Evolutionary conservation across 169 alveolate species (phyloP).

Genomic region (Fabrea salina): DNA sequence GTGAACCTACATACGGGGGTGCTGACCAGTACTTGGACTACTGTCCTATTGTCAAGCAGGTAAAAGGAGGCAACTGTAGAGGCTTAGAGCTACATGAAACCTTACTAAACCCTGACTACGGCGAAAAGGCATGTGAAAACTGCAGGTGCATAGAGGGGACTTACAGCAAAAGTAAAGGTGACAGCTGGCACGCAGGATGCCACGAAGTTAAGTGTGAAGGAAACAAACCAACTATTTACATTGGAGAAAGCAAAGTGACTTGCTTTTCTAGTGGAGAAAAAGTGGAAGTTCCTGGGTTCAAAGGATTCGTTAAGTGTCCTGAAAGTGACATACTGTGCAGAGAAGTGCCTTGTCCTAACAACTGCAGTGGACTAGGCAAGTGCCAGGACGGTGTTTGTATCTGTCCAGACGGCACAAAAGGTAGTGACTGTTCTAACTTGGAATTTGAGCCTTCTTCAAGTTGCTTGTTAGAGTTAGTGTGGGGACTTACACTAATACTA

Average conservation of each 20-base stretch:
- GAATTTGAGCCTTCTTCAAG: no score
- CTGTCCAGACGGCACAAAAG: background rate
- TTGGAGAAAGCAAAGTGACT: background rate
- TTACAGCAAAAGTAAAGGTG: background rate
- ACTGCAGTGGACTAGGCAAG: constrained; percentile 25
- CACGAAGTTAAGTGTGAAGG: constrained; percentile 2
- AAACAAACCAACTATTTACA: background rate
- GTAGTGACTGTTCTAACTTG: constrained; percentile 22
- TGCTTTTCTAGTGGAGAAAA: background rate
- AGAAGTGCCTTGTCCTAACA: background rate
- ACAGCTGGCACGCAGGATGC: constrained; percentile 1
- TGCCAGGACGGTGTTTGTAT: constrained; percentile 23
- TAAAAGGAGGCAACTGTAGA: constrained; percentile 9
- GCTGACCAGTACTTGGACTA: constrained; percentile 5
- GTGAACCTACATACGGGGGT: background rate
- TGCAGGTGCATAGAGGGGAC: constrained; percentile 27
- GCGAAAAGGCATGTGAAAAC: background rate
- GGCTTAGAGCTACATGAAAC: background rate
- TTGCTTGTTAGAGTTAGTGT: no score
- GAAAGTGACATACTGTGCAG: background rate
- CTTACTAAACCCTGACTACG: background rate
- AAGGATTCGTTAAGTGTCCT: constrained; percentile 5
- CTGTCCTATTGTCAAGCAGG: background rate
- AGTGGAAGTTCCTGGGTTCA: background rate
- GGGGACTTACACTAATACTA: no score